phyloP scores from a whole-genome alignment of 2,329 filamentous ascomycete genomes.

The Botrytis elliptica region DNA sequence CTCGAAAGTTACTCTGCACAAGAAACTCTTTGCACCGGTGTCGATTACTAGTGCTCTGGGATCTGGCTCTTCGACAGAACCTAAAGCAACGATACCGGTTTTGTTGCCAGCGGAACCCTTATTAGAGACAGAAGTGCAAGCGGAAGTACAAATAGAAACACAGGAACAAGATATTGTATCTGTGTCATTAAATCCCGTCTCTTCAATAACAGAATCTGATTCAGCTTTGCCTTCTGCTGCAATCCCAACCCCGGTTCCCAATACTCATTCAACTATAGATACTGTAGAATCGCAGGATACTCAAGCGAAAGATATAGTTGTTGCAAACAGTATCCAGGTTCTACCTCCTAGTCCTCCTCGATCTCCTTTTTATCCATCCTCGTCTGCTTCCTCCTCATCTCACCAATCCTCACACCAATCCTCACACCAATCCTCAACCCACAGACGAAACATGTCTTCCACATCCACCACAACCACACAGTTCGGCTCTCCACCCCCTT shows the following conservation, averaged over 20 bases:
- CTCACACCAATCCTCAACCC: neutral
- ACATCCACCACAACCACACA: neutral
- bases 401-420: neutral
- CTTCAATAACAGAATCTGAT: neutral
- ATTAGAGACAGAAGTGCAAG: neutral
- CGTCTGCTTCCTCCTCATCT: neutral
- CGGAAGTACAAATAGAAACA: neutral
- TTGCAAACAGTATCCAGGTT: neutral
- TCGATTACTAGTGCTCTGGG: neutral
- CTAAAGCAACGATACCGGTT: neutral
- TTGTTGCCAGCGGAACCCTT: neutral
- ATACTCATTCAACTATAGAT: neutral
- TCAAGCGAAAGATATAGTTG: no score
- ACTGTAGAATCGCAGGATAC: neutral
- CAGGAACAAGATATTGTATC: neutral
- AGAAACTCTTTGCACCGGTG: neutral
- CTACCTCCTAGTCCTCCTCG: no score
- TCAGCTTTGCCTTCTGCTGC: neutral
- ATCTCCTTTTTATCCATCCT: neutral
- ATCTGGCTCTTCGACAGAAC: neutral
- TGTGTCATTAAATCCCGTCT: neutral
- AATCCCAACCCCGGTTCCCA: neutral
- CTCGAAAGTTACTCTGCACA: neutral
- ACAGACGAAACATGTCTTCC: neutral
- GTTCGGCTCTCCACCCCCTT: neutral